phyloP scores from a whole-genome alignment of 164 flowering plant species.

The Brasenia schreberi region DNA sequence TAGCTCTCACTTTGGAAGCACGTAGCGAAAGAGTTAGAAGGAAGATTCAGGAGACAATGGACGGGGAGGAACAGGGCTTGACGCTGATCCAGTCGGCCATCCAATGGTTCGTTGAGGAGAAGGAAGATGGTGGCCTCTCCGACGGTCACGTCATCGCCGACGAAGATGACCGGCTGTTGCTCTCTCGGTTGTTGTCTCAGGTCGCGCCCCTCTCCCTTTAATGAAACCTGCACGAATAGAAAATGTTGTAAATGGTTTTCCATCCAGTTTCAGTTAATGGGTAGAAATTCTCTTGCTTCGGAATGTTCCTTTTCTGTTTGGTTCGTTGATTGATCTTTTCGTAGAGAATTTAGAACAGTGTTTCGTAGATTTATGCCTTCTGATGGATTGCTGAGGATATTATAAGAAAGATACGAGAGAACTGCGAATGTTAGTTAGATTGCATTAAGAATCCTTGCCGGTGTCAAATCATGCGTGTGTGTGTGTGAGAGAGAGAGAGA shows the following conservation, averaged over 20 bases:
- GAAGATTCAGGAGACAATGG: not conserved
- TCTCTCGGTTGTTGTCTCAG: slow-evolving; percentile 2
- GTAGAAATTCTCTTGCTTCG: not conserved
- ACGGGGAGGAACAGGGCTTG: not conserved
- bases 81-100: not conserved
- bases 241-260: not conserved
- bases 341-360: not conserved
- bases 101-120: not conserved
- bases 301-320: not conserved
- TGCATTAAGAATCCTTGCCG: no score
- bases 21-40: not conserved
- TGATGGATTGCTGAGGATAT: not conserved
- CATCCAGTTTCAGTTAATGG: not conserved
- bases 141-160: not conserved
- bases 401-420: no score
- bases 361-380: not conserved
- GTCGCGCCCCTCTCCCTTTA: not conserved
- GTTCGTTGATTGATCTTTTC: not conserved
- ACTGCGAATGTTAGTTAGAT: no score
- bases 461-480: no score
- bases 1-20: no score
- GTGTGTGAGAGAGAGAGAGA: no score
- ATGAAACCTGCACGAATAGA: no score
- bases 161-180: not conserved
- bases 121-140: not conserved